These are phyloP conservation scores for Phanerochaete carnosa DNA, from an alignment of 768 basidiomycete species.

Conservation along the genomic window DNA sequence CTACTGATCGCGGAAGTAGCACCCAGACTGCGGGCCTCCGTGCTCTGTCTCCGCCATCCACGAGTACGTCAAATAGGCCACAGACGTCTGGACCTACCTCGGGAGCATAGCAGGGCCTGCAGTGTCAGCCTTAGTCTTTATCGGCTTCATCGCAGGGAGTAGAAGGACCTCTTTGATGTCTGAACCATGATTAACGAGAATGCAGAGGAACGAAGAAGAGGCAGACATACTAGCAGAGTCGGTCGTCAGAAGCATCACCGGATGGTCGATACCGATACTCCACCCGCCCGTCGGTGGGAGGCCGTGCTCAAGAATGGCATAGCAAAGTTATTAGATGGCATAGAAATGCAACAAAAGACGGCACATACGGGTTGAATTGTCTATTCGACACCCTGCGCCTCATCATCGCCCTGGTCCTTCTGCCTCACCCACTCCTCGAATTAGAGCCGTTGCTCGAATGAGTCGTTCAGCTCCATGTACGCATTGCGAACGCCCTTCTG, in stretches of 20 bases:
- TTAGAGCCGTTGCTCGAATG: slow-evolving; percentile 90
- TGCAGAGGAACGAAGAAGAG: no score
- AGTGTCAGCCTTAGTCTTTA: no score
- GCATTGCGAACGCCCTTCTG: slow-evolving; percentile 97
- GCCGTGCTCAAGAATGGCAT: slow-evolving; percentile 95
- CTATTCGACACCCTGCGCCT: slow-evolving; percentile 96
- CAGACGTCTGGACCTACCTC: slow-evolving; percentile 23
- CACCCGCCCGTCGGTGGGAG: slow-evolving; percentile 97
- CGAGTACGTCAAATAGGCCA: no score
- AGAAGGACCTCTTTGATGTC: slow-evolving; percentile 96
- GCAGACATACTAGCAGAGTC: slow-evolving; percentile 79
- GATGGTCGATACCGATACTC: no score
- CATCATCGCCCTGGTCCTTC: slow-evolving; percentile 97
- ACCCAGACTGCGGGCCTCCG: no score
- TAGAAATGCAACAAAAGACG: no score
- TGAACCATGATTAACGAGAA: slow-evolving; percentile 28
- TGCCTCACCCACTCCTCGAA: slow-evolving; percentile 95
- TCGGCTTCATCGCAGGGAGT: slow-evolving; percentile 97
- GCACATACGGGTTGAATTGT: slow-evolving; percentile 90
- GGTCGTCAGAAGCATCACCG: slow-evolving; percentile 99
- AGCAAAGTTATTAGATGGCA: no score
- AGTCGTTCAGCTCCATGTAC: slow-evolving; percentile 99
- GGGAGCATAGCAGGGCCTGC: slow-evolving; percentile 28
- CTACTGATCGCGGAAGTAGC: no score
- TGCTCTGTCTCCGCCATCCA: no score